Evolutionary conservation across 768 basidiomycete species (phyloP).

Genomic region (Leccinum olivaceopallidum): DNA sequence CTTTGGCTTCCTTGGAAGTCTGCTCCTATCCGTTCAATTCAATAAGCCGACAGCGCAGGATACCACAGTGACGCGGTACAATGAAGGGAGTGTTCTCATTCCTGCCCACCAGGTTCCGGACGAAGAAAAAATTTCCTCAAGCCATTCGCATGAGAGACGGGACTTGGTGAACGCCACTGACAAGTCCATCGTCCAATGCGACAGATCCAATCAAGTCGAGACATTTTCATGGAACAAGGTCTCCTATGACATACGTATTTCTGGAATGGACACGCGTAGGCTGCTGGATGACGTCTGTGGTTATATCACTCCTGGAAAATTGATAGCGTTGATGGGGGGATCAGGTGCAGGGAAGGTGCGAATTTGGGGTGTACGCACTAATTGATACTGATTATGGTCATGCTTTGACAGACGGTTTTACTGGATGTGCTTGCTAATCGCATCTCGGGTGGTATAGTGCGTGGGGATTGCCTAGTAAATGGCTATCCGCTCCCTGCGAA

Average conservation of each 20-base stretch:
- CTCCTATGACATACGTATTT: slow-evolving; percentile 58
- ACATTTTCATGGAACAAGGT: slow-evolving; percentile 80
- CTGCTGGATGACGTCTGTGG: slow-evolving; percentile 48
- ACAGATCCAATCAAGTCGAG: slow-evolving; percentile 36
- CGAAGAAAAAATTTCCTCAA: slow-evolving; percentile 14
- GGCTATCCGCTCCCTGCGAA: slow-evolving; percentile 52
- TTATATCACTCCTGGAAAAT: slow-evolving; percentile 50
- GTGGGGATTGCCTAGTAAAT: slow-evolving; percentile 56
- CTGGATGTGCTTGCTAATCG: slow-evolving; percentile 59
- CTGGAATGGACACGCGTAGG: slow-evolving; percentile 37
- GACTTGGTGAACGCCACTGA: not conserved
- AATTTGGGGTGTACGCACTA: not conserved
- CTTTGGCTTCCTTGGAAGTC: slow-evolving; percentile 36
- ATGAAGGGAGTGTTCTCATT: slow-evolving; percentile 2
- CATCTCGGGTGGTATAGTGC: slow-evolving; percentile 45
- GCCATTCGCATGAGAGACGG: not conserved
- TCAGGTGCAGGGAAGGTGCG: slow-evolving; percentile 34
- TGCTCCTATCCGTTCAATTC: slow-evolving; percentile 38
- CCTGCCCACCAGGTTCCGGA: slow-evolving; percentile 9
- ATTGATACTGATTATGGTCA: not conserved
- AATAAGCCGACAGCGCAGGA: slow-evolving; percentile 31
- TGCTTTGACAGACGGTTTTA: slow-evolving; percentile 48
- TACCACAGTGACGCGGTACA: slow-evolving; percentile 32
- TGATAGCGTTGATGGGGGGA: slow-evolving; percentile 54
- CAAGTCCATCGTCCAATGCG: slow-evolving; percentile 1